phyloP scores from a whole-genome alignment of 495 filamentous ascomycete species.

The Aspergillus sclerotiicarbonarius region DNA sequence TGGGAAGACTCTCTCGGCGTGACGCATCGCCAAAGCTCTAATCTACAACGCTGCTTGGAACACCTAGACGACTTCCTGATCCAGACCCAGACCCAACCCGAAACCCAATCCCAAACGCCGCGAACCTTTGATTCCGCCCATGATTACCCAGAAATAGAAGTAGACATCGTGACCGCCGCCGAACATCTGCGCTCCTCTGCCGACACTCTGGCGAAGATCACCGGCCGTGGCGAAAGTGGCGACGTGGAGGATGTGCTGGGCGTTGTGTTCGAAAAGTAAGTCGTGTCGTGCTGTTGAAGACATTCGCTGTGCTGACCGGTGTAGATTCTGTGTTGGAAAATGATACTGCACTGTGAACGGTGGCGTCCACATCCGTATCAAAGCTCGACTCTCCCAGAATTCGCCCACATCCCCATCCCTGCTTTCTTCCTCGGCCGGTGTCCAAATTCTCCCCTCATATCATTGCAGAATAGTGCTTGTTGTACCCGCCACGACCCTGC shows the following conservation, averaged over 20 bases:
- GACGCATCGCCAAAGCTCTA: conserved; percentile 80
- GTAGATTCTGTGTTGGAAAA: conserved; percentile 71
- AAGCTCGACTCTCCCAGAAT: not conserved
- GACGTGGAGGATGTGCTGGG: conserved; percentile 97
- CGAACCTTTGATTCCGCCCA: conserved; percentile 27
- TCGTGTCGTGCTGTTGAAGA: conserved; percentile 13
- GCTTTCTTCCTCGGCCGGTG: no score
- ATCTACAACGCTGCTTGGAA: conserved; percentile 67
- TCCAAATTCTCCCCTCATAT: not conserved
- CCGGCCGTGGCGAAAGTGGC: conserved; percentile 77
- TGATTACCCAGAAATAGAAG: conserved; percentile 37
- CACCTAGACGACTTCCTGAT: conserved; percentile 69
- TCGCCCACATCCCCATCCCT: not conserved
- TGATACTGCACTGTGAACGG: conserved; percentile 27
- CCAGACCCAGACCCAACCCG: conserved; percentile 20
- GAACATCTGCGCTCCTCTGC: conserved; percentile 85
- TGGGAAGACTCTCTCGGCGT: conserved; percentile 87
- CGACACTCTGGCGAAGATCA: conserved; percentile 76
- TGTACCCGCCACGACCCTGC: conserved; percentile 58
- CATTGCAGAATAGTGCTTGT: conserved; percentile 40
- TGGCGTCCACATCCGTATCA: not conserved
- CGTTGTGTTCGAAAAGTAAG: conserved; percentile 95
- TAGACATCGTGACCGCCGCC: conserved; percentile 91
- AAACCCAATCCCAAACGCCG: not conserved
- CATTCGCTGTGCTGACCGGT: conserved; percentile 10